These are phyloP conservation scores for Dalbergia oliveri DNA, from an alignment of 306 rosid genomes.

Conservation along the genomic window DNA sequence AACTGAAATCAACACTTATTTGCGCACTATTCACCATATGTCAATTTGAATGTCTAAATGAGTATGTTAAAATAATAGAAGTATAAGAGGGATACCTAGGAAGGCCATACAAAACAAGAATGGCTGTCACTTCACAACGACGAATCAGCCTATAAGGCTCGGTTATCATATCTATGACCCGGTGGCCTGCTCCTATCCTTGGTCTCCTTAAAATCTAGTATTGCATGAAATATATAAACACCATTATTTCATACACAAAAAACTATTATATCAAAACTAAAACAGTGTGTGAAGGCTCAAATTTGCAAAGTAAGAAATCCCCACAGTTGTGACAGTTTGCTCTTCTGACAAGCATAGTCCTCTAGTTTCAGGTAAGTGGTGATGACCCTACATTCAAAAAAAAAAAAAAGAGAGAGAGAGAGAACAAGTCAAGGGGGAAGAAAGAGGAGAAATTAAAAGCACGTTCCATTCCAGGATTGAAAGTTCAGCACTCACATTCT, in stretches of 20 bases:
- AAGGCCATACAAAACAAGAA: slow-evolving; percentile 92
- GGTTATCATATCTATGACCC: slow-evolving; percentile 79
- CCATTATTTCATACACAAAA: slow-evolving; percentile 19
- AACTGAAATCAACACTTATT: no score
- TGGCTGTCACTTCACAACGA: slow-evolving; percentile 96
- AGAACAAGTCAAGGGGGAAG: slow-evolving; percentile 10
- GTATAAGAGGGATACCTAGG: slow-evolving; percentile 72
- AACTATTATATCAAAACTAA: slow-evolving; percentile 34
- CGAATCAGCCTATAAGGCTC: slow-evolving; percentile 84
- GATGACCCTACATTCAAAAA: slow-evolving; percentile 82
- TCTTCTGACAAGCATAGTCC: slow-evolving; percentile 99
- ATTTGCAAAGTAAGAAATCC: slow-evolving; percentile 49
- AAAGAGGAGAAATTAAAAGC: slow-evolving; percentile 1
- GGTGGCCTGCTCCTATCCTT: slow-evolving; percentile 77
- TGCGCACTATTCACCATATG: no score
- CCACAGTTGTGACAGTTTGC: slow-evolving; percentile 90
- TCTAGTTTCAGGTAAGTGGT: slow-evolving; percentile 96
- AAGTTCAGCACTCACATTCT: slow-evolving; percentile 59
- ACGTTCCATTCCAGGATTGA: background rate
- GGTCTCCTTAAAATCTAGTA: slow-evolving; percentile 86
- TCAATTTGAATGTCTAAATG: no score
- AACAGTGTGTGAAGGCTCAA: slow-evolving; percentile 15
- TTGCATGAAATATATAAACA: slow-evolving; percentile 31
- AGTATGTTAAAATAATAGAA: no score
- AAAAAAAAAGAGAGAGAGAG: slow-evolving; percentile 12